These are phyloP conservation scores for Erodium trifolium DNA, from an alignment of 441 rosid species.

Conservation along the genomic window DNA sequence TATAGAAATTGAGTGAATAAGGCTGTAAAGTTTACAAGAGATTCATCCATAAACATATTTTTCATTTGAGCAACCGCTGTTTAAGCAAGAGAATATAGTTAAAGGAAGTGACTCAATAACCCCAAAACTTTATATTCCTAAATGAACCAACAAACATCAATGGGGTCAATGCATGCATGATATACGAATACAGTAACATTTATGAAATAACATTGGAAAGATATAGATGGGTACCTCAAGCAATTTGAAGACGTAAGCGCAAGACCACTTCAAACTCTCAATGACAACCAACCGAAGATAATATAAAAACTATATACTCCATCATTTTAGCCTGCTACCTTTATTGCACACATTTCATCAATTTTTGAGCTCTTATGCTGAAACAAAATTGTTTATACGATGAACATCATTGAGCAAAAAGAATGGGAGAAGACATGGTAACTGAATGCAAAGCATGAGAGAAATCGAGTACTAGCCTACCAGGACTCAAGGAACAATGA, in stretches of 20 bases:
- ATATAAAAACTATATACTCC: slow-evolving; percentile 25
- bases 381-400: slow-evolving; percentile 14
- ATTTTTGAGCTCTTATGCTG: slow-evolving; percentile 90
- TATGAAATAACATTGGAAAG: slow-evolving; percentile 7
- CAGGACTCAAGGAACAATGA: not conserved
- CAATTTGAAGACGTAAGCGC: slow-evolving; percentile 25
- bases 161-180: slow-evolving; percentile 1
- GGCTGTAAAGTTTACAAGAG: too few species aligned
- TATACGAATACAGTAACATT: not conserved
- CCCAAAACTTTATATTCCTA: not conserved
- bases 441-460: not conserved
- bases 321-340: slow-evolving; percentile 70
- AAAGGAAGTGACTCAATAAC: not conserved
- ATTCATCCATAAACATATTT: not conserved
- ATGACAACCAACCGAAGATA: slow-evolving; percentile 29
- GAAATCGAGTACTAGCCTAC: not conserved
- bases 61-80: not conserved
- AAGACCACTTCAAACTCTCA: slow-evolving; percentile 33
- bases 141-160: not conserved
- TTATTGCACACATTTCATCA: slow-evolving; percentile 80
- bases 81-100: not conserved
- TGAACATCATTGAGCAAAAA: slow-evolving; percentile 10
- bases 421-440: not conserved
- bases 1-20: not conserved
- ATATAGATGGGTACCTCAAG: slow-evolving; percentile 32